Evolutionary conservation across 2,329 filamentous ascomycete species (phyloP), one percentile per base, ranked within the genome.

Genomic region (Monilinia fructigena): DNA sequence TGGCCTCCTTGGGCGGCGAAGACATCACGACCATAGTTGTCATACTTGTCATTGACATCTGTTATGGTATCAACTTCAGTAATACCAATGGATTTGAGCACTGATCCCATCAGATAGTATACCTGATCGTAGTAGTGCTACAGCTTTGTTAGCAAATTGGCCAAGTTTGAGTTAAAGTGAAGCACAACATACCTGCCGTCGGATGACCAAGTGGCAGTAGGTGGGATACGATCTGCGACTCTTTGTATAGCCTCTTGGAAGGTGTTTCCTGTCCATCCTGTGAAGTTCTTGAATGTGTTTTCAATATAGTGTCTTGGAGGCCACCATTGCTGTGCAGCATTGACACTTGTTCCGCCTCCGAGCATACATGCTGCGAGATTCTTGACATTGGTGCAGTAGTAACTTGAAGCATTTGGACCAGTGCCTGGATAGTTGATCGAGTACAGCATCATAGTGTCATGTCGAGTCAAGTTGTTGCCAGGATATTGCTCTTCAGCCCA

Each of bases 1-100:
- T 47, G 58, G 14, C 58, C 58, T n/a, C 47, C 58, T 11, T 8
- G 7, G n/a, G 58, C 42, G 48, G 58, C 58, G 40, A 35, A 60
- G 28, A 60, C 42, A 23, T 60, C 58, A 60, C 58, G 58, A 50
- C 58, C 58, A 50, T n/a, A 60, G 58, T 28, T 60, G 31, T 60
- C 48, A 18, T 60, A 60, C n/a, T 50, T 60, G 1, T n/a, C 11
- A 3, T 60, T 20, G 18, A 45, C 58, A 31, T 60, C 47, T 48
- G 26, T 48, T 8, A 31, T 16, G 42, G 42, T n/a, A 11, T 60
- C 23, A 14, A 60, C 28, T 28, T 60, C 42, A 6, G 3, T 28
- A 14, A 60, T 50, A 3, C 42, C 42, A 35, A 60, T 60, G 23
- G 42, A 45, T 50, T 60, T 8, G 26, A 60, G 20, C 12, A 47